A percentile compares a stretch with the other conserved stretches of the same genome.
These are phyloP conservation scores for Prinsepia uniflora DNA, from an alignment of 306 rosid genomes.

Conservation along the genomic window DNA sequence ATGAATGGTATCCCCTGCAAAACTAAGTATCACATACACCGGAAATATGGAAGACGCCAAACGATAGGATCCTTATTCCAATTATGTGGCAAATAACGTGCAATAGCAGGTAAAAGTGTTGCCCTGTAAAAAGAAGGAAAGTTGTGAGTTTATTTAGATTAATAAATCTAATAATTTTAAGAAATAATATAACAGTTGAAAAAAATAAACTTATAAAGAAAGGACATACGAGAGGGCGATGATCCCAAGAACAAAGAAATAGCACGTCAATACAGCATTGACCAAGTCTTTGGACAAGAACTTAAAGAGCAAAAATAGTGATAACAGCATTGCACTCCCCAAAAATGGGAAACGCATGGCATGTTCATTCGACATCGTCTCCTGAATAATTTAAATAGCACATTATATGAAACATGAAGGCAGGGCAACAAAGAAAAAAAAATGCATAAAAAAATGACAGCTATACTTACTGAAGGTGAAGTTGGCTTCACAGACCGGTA, in stretches of 20 bases:
- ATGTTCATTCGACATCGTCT: conserved; percentile 98
- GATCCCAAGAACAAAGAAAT: conserved; percentile 96
- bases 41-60: conserved; percentile 87
- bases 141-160: background rate
- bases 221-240: conserved; percentile 88
- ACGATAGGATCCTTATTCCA: conserved; percentile 65
- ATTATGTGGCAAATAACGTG: conserved; percentile 63
- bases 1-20: conserved; percentile 11
- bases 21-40: conserved; percentile 51
- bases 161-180: background rate
- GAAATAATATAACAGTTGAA: background rate
- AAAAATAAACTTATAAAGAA: conserved; percentile 9
- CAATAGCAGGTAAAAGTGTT: conserved; percentile 80
- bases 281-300: conserved; percentile 98
- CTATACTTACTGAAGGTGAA: conserved; percentile 74
- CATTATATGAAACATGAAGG: conserved; percentile 13
- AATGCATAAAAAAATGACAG: background rate
- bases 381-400: conserved; percentile 53
- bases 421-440: background rate
- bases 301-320: conserved; percentile 94
- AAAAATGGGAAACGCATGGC: conserved; percentile 99
- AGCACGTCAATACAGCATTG: conserved; percentile 87
- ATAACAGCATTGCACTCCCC: conserved; percentile 97
- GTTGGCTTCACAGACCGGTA: conserved; percentile 96
- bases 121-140: conserved; percentile 57